phyloP scores from a whole-genome alignment of 345 rosid genomes.

The Nephelium lappaceum region DNA sequence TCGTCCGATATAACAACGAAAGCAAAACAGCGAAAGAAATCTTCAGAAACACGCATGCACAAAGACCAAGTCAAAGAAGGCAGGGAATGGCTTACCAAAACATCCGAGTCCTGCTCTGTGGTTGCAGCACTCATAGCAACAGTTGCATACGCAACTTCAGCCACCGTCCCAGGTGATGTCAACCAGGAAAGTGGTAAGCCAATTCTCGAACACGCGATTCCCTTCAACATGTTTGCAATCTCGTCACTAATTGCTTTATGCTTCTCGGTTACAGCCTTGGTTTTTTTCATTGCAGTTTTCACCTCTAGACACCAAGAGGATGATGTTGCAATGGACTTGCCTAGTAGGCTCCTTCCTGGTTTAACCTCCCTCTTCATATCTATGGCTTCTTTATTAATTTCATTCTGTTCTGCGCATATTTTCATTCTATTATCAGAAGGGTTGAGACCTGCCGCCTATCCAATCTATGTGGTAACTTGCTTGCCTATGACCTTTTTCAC shows the following conservation, averaged over 20 bases:
- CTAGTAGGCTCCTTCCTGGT: slow-evolving; percentile 24
- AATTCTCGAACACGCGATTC: neutral
- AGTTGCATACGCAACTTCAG: slow-evolving; percentile 35
- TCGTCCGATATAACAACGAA: slow-evolving; percentile 11
- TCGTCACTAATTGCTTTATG: slow-evolving; percentile 30
- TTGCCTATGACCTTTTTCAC: slow-evolving; percentile 32
- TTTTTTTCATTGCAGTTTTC: slow-evolving; percentile 27
- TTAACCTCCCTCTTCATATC: slow-evolving; percentile 27
- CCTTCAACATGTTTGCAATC: slow-evolving; percentile 22
- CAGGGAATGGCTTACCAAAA: slow-evolving; percentile 30
- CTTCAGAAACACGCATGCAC: slow-evolving; percentile 22
- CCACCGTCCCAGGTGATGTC: slow-evolving; percentile 32
- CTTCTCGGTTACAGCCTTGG: slow-evolving; percentile 27
- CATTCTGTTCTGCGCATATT: slow-evolving; percentile 33
- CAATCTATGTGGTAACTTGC: slow-evolving; percentile 31
- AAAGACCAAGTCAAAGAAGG: slow-evolving; percentile 19
- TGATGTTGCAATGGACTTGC: slow-evolving; percentile 20
- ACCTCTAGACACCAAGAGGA: slow-evolving; percentile 25
- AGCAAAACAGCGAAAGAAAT: slow-evolving; percentile 30
- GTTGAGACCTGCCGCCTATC: neutral
- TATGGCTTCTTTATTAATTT: slow-evolving; percentile 23
- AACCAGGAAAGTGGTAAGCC: slow-evolving; percentile 1
- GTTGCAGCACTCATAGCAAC: slow-evolving; percentile 40
- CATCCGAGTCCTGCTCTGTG: slow-evolving; percentile 37
- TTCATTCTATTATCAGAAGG: slow-evolving; percentile 20